A percentile compares a stretch with the other conserved stretches of the same genome.
Conservation (phyloP, 2,329 filamentous ascomycete genomes). For the Cucurbitaria berberidis region DNA sequence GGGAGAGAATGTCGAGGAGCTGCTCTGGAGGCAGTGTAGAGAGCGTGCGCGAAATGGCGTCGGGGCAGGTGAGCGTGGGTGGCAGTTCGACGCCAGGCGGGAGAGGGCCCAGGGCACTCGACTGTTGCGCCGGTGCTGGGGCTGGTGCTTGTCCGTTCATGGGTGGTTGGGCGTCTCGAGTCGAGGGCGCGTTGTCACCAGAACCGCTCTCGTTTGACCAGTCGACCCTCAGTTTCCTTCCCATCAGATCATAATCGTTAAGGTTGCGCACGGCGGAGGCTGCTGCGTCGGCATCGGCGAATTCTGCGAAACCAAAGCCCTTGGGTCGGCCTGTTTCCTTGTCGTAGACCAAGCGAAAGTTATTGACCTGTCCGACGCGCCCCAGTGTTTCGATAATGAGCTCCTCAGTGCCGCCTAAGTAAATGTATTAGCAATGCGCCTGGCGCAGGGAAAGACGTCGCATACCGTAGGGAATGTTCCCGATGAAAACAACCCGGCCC, state of each 20-base stretch:
- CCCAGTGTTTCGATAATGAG: constrained; percentile 94
- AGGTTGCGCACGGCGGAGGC: constrained; percentile 94
- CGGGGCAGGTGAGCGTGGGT: constrained; percentile 80
- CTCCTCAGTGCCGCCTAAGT: constrained; percentile 86
- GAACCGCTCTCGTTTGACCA: constrained; percentile 91
- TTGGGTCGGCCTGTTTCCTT: constrained; percentile 93
- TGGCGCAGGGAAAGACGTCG: constrained; percentile 3
- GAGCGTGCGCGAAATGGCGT: constrained; percentile 91
- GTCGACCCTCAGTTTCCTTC: constrained; percentile 90
- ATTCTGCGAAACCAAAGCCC: constrained; percentile 96
- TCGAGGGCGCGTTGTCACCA: constrained; percentile 57
- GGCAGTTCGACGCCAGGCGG: constrained; percentile 85
- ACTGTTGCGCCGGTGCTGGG: constrained; percentile 47
- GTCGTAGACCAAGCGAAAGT: constrained; percentile 93
- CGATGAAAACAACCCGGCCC: constrained; percentile 81
- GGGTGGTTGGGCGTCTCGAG: constrained; percentile 54
- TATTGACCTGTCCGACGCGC: constrained; percentile 86
- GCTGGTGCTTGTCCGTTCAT: constrained; percentile 52
- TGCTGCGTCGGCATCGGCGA: constrained; percentile 88
- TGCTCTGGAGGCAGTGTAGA: constrained; percentile 85
- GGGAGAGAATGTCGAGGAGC: constrained; percentile 88
- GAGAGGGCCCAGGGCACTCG: constrained; percentile 73
- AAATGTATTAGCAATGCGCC: constrained; percentile 19
- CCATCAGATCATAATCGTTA: constrained; percentile 95
- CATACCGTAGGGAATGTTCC: constrained; percentile 82